These are phyloP conservation scores for Boletellus ananiceps DNA, from an alignment of 768 basidiomycete species.

Conservation along the genomic window DNA sequence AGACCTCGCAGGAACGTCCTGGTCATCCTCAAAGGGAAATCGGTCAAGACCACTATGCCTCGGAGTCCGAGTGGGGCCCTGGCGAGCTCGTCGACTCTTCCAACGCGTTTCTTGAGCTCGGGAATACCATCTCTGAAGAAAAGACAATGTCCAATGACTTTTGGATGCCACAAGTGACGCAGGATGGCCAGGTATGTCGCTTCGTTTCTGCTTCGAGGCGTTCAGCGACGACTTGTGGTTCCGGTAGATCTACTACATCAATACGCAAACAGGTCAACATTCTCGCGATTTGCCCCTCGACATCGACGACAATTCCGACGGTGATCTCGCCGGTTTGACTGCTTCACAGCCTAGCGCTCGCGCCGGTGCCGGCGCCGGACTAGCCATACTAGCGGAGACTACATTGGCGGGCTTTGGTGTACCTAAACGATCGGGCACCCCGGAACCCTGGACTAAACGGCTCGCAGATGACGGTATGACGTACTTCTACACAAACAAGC, in stretches of 20 bases:
- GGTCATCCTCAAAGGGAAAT: constrained; percentile 10
- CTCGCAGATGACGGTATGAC: constrained; percentile 80
- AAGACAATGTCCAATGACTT: constrained; percentile 59
- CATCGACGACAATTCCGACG: constrained; percentile 59
- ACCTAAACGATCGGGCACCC: constrained; percentile 53
- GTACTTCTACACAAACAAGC: constrained; percentile 74
- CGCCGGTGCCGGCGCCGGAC: constrained; percentile 48
- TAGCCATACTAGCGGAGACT: constrained; percentile 37
- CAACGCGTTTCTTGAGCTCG: constrained; percentile 33
- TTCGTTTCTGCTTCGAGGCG: background rate
- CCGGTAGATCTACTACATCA: constrained; percentile 89
- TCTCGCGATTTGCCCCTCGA: constrained; percentile 82
- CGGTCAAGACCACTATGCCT: constrained; percentile 25
- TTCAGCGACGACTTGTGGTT: background rate
- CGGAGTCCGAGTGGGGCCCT: constrained; percentile 47
- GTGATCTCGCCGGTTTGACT: constrained; percentile 56
- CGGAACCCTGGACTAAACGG: constrained; percentile 80
- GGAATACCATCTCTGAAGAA: constrained; percentile 24
- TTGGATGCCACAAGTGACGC: constrained; percentile 86
- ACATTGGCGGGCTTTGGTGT: constrained; percentile 56
- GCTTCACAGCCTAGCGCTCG: constrained; percentile 52
- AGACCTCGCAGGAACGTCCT: constrained; percentile 8
- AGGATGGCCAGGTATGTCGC: constrained; percentile 71
- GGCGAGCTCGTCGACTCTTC: constrained; percentile 31
- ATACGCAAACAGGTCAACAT: constrained; percentile 79